A percentile compares a stretch with the other conserved stretches of the same genome.
These are phyloP conservation scores for Fraxinus quadrangulata DNA, from an alignment of 257 asterid genomes.

Conservation along the genomic window DNA sequence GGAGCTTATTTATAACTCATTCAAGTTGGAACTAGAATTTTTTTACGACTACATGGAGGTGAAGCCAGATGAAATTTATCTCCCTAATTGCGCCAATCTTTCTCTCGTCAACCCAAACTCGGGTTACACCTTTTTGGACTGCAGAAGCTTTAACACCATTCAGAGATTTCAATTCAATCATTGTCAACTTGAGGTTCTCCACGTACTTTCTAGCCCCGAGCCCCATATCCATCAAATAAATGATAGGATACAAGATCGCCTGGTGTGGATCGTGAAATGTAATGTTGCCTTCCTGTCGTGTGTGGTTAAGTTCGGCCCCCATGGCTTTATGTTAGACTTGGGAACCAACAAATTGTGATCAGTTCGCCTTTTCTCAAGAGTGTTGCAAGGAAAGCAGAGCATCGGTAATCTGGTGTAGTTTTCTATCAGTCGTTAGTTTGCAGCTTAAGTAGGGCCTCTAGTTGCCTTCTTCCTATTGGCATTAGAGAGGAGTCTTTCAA, in stretches of 20 bases:
- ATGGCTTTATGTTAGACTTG: constrained; percentile 53
- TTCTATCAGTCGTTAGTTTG: constrained; percentile 57
- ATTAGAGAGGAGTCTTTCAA: no score
- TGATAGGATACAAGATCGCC: constrained; percentile 67
- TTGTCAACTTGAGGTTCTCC: constrained; percentile 66
- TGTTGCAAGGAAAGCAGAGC: constrained; percentile 64
- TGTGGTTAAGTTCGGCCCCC: constrained; percentile 62
- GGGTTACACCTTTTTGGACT: constrained; percentile 59
- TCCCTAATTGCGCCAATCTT: constrained; percentile 77
- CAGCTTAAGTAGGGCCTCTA: constrained; percentile 38
- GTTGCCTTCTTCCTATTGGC: no score
- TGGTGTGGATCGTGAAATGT: constrained; percentile 68
- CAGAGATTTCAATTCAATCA: constrained; percentile 63
- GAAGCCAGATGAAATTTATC: constrained; percentile 59
- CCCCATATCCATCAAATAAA: constrained; percentile 57
- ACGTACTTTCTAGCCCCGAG: constrained; percentile 71
- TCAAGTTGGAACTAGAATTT: no score
- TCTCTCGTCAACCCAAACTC: constrained; percentile 68
- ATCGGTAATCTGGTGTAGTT: constrained; percentile 46
- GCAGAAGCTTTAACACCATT: constrained; percentile 56
- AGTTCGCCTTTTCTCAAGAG: constrained; percentile 68
- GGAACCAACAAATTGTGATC: constrained; percentile 57
- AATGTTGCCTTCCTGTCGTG: constrained; percentile 78
- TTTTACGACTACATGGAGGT: constrained; percentile 20
- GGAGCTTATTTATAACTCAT: no score